Conservation (phyloP, 2,329 filamentous ascomycete genomes). For the Ceratocystiopsis minuta region DNA sequence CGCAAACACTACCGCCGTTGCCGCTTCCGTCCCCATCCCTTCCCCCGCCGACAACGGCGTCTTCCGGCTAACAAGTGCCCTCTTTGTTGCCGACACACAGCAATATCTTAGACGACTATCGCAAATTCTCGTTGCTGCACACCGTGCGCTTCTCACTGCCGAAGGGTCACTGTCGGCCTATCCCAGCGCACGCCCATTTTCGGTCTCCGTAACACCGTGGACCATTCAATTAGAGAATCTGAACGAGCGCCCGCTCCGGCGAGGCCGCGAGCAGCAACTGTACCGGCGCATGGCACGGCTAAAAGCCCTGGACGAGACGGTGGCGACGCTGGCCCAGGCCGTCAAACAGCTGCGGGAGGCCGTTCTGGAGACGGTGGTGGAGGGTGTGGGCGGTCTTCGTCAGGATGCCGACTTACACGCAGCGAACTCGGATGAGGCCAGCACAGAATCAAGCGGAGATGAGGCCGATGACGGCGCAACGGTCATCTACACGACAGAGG, state of each 20-base stretch:
- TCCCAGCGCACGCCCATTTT: too few species aligned
- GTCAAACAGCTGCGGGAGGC: slow-evolving; percentile 4
- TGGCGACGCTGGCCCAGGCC: not conserved
- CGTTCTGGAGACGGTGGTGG: slow-evolving; percentile 4
- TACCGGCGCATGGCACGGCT: slow-evolving; percentile 8
- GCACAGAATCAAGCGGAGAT: too few species aligned
- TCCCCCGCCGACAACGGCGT: too few species aligned
- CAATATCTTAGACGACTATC: slow-evolving; percentile 4
- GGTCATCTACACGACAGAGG: too few species aligned
- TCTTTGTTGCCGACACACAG: slow-evolving; percentile 5
- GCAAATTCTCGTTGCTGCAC: not conserved
- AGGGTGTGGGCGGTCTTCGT: not conserved
- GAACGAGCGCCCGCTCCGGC: not conserved
- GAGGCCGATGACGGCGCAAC: too few species aligned
- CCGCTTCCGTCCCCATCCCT: too few species aligned
- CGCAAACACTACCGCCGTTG: too few species aligned
- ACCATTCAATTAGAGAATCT: not conserved
- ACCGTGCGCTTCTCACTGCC: not conserved
- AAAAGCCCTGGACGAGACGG: slow-evolving; percentile 4
- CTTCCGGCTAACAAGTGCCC: not conserved
- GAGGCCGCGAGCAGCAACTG: not conserved
- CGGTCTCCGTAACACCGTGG: not conserved
- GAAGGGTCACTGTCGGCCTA: too few species aligned
- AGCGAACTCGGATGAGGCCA: too few species aligned
- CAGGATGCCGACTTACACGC: too few species aligned